Conservation (phyloP, 768 basidiomycete genomes). For the Boletus rubescentipes region DNA sequence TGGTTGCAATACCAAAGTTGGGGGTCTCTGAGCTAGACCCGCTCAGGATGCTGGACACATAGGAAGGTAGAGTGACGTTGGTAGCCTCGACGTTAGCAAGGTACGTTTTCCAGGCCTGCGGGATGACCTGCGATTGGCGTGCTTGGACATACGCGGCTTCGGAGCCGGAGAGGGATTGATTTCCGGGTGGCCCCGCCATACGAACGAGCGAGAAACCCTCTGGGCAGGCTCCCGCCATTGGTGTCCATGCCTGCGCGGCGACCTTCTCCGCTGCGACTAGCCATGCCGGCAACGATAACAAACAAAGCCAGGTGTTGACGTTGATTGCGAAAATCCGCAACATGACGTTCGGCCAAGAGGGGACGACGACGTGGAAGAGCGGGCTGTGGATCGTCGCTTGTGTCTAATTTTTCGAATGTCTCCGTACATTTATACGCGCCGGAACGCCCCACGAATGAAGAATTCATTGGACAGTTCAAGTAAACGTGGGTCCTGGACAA, state of each 20-base stretch:
- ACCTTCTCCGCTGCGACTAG: slow-evolving; percentile 18
- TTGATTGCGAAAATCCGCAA: not conserved
- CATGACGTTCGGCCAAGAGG: not conserved
- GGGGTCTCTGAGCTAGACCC: slow-evolving; percentile 27
- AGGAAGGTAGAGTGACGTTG: slow-evolving; percentile 30
- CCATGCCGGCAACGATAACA: slow-evolving; percentile 6
- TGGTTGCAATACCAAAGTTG: slow-evolving; percentile 49
- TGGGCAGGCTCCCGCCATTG: slow-evolving; percentile 19
- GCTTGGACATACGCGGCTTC: slow-evolving; percentile 40
- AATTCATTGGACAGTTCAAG: not conserved
- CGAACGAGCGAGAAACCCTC: slow-evolving; percentile 29
- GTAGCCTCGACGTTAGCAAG: slow-evolving; percentile 37
- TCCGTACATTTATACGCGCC: not conserved
- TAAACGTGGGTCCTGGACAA: not conserved
- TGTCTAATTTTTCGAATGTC: no score
- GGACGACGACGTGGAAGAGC: no score
- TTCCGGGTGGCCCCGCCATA: slow-evolving; percentile 19
- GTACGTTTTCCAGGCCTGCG: slow-evolving; percentile 40
- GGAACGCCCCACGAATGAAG: no score
- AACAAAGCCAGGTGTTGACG: slow-evolving; percentile 3
- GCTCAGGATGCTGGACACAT: slow-evolving; percentile 34
- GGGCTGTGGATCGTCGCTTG: no score
- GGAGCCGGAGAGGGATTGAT: slow-evolving; percentile 34
- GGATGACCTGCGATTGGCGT: slow-evolving; percentile 36
- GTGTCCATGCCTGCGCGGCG: slow-evolving; percentile 26